Conservation (phyloP, 1,284 basidiomycete genomes). For the Cryptococcus depauperatus region DNA sequence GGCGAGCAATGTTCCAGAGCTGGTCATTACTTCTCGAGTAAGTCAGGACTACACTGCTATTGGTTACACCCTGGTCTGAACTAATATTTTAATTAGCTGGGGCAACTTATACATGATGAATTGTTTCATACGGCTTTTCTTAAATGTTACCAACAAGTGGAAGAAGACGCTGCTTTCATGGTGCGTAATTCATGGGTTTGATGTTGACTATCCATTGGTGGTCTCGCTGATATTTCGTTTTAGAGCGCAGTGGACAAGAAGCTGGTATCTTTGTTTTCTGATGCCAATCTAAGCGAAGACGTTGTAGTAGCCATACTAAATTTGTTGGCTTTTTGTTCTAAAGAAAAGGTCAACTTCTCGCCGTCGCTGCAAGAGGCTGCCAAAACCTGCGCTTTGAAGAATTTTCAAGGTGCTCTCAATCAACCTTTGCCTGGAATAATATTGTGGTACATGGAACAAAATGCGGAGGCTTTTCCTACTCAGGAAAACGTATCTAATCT, state of each 20-base stretch:
- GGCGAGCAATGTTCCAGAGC: conserved; percentile 21
- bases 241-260: conserved; percentile 23
- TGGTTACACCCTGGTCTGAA: neutral
- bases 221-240: neutral
- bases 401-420: conserved; percentile 26
- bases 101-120: conserved; percentile 22
- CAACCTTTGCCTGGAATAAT: conserved; percentile 24
- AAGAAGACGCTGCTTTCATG: conserved; percentile 21
- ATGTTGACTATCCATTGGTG: neutral
- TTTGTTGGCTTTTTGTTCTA: conserved; percentile 26
- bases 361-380: conserved; percentile 20
- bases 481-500: conserved; percentile 24
- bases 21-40: conserved; percentile 27
- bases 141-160: conserved; percentile 26
- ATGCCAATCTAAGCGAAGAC: conserved; percentile 15
- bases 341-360: conserved; percentile 17
- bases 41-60: conserved; percentile 2
- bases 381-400: conserved; percentile 19
- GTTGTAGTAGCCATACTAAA: conserved; percentile 24
- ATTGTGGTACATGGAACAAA: conserved; percentile 33
- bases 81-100: conserved; percentile 16
- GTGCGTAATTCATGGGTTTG: conserved; percentile 9
- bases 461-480: conserved; percentile 16
- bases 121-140: conserved; percentile 33
- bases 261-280: conserved; percentile 16